Evolutionary conservation across 2,329 filamentous ascomycete species (phyloP), one percentile per base, ranked within the genome.

Genomic region (Monilinia fructigena): DNA sequence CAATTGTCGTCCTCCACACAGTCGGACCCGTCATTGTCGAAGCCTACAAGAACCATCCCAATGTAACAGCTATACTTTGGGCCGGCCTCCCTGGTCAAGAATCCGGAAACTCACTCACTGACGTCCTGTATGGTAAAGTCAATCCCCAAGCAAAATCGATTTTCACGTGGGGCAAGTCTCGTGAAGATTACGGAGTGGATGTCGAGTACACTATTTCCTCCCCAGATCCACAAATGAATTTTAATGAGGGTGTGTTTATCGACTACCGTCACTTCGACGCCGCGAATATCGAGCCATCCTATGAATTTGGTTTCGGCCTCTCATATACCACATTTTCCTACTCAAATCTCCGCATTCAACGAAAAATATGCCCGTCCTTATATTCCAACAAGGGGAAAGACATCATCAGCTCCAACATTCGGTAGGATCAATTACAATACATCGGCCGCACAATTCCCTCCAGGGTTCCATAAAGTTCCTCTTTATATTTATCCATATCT

Each of bases 1-100:
- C 92, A 20, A 89, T 98, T 66, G 90, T 98, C 18, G 86, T 97
- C 64, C 89, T 98, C 63, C 94, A 98, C 81, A 92, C 91, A 1
- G 85, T 89, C 3, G 93, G 93, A 0, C 86, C 93, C 0, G 91
- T 96, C 11, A 81, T 96, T 1, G 79, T 97, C 18, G 86, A 88
- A 38, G 85, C 91, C 7, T 93, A 86, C 82, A 88, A 90, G 74
- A 80, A 90, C 66, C 86, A 89, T 77, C 85, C 87, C 52, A 96
- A 96, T 77, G 83, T 96, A 58, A 93, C 91, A 0, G 92, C 91
- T 38, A 91, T 96, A 63, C 76, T 96, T 3, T 95, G 89, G 85
- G 91, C 91, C 26, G 90, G 91, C 73, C 79, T 93, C n/a, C 92
- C 92, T 0, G 93, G 93, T 16, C 89, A 96, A 76, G 90, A 96